These are phyloP conservation scores for Paraphoma sp. DNA, from an alignment of 2,329 filamentous ascomycete genomes.

Conservation along the genomic window DNA sequence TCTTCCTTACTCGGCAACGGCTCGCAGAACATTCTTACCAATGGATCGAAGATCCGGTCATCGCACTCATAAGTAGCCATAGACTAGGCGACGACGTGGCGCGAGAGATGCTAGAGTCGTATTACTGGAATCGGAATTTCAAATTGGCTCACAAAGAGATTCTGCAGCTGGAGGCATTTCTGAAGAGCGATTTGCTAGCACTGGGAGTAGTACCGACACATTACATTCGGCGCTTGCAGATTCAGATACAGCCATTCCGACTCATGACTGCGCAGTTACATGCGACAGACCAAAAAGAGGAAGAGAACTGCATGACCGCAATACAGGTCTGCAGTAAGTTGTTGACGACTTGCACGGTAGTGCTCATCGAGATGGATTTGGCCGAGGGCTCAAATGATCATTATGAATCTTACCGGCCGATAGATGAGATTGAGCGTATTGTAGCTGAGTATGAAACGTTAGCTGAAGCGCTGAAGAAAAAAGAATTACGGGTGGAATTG, in stretches of 20 bases:
- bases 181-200: slow-evolving; percentile 14
- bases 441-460: too few species aligned
- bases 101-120: slow-evolving; percentile 23
- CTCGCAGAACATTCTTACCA: slow-evolving; percentile 17
- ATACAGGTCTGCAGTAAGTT: too few species aligned
- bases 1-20: slow-evolving; percentile 21
- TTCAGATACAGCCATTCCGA: neutral
- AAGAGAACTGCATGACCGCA: too few species aligned
- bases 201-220: slow-evolving; percentile 14
- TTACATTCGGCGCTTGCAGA: slow-evolving; percentile 10
- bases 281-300: too few species aligned
- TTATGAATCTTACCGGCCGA: too few species aligned
- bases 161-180: slow-evolving; percentile 13
- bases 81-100: slow-evolving; percentile 6
- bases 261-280: neutral
- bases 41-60: slow-evolving; percentile 25
- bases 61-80: slow-evolving; percentile 3
- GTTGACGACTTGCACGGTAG: too few species aligned
- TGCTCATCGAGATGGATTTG: too few species aligned
- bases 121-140: slow-evolving; percentile 27
- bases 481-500: too few species aligned
- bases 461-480: too few species aligned
- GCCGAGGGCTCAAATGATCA: too few species aligned
- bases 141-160: slow-evolving; percentile 27
- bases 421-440: too few species aligned